Evolutionary conservation across 768 basidiomycete genomes (phyloP).

Genomic region (Agrocybe chaxingu): DNA sequence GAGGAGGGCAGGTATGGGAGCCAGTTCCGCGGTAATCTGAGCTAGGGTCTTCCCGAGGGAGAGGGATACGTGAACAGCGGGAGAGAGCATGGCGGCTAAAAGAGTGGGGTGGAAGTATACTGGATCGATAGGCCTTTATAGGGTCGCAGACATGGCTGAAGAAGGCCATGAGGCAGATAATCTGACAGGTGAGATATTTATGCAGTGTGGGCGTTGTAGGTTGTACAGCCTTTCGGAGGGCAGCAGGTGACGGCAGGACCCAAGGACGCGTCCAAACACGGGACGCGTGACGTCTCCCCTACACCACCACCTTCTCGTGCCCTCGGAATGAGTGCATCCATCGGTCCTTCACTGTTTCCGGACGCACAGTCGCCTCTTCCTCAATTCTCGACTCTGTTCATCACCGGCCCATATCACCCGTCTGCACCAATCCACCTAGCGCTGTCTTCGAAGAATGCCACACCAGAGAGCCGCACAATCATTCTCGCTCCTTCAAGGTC

Average conservation of each 20-base stretch:
- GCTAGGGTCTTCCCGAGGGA: conserved; percentile 35
- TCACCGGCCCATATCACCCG: conserved; percentile 60
- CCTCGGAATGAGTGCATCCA: conserved; percentile 11
- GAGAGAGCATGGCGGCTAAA: not conserved
- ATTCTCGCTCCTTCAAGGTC: conserved; percentile 53
- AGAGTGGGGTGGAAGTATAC: not conserved
- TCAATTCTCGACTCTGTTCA: conserved; percentile 51
- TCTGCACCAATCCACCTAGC: conserved; percentile 71
- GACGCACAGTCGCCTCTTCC: conserved; percentile 46
- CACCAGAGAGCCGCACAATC: conserved; percentile 32
- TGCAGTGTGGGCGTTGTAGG: too few species aligned
- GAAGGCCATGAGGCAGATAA: too few species aligned
- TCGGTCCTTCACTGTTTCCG: conserved; percentile 35
- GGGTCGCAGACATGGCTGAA: too few species aligned
- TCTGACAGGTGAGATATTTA: too few species aligned
- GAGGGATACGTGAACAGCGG: conserved; percentile 6
- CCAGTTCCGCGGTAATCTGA: conserved; percentile 44
- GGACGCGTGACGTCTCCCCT: conserved; percentile 11
- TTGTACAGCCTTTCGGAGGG: too few species aligned
- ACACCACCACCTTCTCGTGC: conserved; percentile 11
- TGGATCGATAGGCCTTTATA: too few species aligned
- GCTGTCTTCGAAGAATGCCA: conserved; percentile 40
- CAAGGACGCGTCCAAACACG: too few species aligned
- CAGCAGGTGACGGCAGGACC: too few species aligned
- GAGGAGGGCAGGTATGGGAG: conserved; percentile 45